phyloP scores from a whole-genome alignment of 139 green algal species.

The Trebouxia sp. region DNA sequence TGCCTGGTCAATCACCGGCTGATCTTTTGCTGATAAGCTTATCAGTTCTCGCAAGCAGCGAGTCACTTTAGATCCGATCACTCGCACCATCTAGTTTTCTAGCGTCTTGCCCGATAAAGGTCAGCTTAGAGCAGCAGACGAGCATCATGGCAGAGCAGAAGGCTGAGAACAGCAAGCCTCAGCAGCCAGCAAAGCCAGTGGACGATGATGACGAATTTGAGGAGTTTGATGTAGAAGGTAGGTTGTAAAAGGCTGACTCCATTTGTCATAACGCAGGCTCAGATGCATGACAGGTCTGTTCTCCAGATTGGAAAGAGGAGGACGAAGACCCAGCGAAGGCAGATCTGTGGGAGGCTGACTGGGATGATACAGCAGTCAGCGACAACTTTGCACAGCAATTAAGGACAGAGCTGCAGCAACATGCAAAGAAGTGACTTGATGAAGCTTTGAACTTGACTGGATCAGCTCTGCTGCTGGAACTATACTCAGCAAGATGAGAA shows the following conservation, averaged over 20 bases:
- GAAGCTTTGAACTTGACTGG: too few species aligned
- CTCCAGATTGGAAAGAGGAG: constrained; percentile 35
- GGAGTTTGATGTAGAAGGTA: constrained; percentile 59
- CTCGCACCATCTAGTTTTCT: too few species aligned
- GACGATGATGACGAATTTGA: constrained; percentile 63
- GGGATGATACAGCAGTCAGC: constrained; percentile 52
- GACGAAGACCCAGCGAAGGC: constrained; percentile 42
- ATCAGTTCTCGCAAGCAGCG: too few species aligned
- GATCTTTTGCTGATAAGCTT: too few species aligned
- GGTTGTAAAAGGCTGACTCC: too few species aligned
- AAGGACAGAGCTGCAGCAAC: constrained; percentile 37
- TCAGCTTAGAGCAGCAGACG: too few species aligned
- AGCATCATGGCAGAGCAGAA: not conserved
- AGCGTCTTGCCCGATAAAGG: too few species aligned
- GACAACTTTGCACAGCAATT: constrained; percentile 53
- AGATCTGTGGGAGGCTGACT: constrained; percentile 48
- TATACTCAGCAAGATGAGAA: too few species aligned
- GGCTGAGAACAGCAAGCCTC: not conserved
- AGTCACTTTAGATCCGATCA: too few species aligned
- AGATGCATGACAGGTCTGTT: not conserved
- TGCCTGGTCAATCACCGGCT: too few species aligned
- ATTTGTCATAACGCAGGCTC: too few species aligned
- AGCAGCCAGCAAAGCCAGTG: constrained; percentile 35
- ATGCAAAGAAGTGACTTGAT: constrained; percentile 4
- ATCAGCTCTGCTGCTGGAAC: too few species aligned